Evolutionary conservation across 2,329 filamentous ascomycete genomes (phyloP).

Genomic region (Aspergillus versicolor): DNA sequence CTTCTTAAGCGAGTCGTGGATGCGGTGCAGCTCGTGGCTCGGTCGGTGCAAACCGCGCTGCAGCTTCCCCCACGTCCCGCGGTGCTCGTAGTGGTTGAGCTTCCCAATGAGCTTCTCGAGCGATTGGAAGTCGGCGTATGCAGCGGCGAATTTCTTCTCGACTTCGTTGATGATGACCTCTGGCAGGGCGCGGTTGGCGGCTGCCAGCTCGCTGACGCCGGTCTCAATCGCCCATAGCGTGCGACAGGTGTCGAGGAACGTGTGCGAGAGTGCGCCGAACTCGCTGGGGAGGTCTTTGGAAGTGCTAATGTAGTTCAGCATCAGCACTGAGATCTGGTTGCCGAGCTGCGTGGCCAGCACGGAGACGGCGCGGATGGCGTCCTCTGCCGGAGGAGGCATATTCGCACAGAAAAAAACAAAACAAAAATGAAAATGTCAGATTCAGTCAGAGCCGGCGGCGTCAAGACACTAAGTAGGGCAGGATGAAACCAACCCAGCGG

Average conservation of each 20-base stretch:
- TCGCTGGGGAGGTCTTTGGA: slow-evolving; percentile 56
- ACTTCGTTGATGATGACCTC: slow-evolving; percentile 63
- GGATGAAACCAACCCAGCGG: too few relatives aligned
- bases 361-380: slow-evolving; percentile 44
- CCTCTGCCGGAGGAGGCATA: slow-evolving; percentile 9
- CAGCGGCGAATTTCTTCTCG: slow-evolving; percentile 62
- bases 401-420: too few relatives aligned
- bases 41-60: slow-evolving; percentile 57
- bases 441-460: too few relatives aligned
- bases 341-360: slow-evolving; percentile 59
- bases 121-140: slow-evolving; percentile 61
- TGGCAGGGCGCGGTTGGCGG: slow-evolving; percentile 55
- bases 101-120: slow-evolving; percentile 64
- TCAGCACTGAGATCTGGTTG: slow-evolving; percentile 64
- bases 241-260: slow-evolving; percentile 67
- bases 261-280: slow-evolving; percentile 61
- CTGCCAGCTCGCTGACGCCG: slow-evolving; percentile 57
- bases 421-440: too few relatives aligned
- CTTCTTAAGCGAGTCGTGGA: too few relatives aligned
- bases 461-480: too few relatives aligned
- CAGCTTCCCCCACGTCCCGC: slow-evolving; percentile 60
- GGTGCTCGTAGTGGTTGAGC: slow-evolving; percentile 62
- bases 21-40: slow-evolving; percentile 49
- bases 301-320: slow-evolving; percentile 63
- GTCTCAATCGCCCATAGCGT: slow-evolving; percentile 68